These are phyloP conservation scores for Cornus florida DNA, from an alignment of 148 eudicot species.

Conservation along the genomic window DNA sequence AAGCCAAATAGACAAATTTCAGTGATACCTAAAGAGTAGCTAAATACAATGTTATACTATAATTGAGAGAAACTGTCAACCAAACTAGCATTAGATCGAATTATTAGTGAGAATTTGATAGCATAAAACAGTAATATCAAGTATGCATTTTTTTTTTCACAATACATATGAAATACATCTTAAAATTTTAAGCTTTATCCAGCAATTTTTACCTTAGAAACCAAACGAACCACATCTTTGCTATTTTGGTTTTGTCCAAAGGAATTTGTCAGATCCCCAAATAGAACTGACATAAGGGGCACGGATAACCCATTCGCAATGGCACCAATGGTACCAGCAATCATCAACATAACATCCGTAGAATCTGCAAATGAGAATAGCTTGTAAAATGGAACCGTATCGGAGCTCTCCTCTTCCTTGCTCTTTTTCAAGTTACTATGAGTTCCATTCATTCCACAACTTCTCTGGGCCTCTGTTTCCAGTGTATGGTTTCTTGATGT, in stretches of 20 bases:
- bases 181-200: neutral
- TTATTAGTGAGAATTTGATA: neutral
- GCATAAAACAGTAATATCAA: too few species aligned
- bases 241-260: slow-evolving; percentile 54
- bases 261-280: slow-evolving; percentile 58
- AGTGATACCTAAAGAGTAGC: slow-evolving; percentile 43
- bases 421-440: neutral
- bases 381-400: slow-evolving; percentile 54
- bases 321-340: slow-evolving; percentile 58
- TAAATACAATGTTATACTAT: too few species aligned
- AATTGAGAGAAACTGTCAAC: neutral
- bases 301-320: slow-evolving; percentile 54
- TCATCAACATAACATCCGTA: slow-evolving; percentile 51
- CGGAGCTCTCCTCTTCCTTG: slow-evolving; percentile 12
- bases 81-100: neutral
- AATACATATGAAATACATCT: neutral
- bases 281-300: slow-evolving; percentile 58
- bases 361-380: slow-evolving; percentile 69
- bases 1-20: slow-evolving; percentile 56
- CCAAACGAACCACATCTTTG: slow-evolving; percentile 30
- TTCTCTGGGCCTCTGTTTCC: slow-evolving; percentile 6
- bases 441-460: neutral
- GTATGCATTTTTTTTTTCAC: too few species aligned
- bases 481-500: slow-evolving; percentile 2
- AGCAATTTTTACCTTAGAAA: slow-evolving; percentile 42